phyloP scores from a whole-genome alignment of 2,329 filamentous ascomycete species.

The Sclerotinia spermophila region DNA sequence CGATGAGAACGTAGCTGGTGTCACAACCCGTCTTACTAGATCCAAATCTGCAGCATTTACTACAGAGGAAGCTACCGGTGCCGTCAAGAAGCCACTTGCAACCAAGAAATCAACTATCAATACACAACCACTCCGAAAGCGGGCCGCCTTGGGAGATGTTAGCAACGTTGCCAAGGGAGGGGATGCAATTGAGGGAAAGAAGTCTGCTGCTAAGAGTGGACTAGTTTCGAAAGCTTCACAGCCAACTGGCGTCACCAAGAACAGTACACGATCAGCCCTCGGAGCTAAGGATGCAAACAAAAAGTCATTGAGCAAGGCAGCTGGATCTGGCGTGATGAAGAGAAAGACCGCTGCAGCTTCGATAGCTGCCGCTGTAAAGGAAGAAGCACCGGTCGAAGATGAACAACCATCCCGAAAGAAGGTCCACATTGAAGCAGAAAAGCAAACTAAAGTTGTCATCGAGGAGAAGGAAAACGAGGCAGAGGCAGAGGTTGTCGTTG shows the following conservation, averaged over 20 bases:
- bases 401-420: slow-evolving; percentile 69
- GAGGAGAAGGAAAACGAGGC: slow-evolving; percentile 40
- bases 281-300: slow-evolving; percentile 62
- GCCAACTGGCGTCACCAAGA: slow-evolving; percentile 78
- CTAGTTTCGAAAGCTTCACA: slow-evolving; percentile 78
- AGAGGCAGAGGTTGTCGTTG: slow-evolving; percentile 36
- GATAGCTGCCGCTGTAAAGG: slow-evolving; percentile 55
- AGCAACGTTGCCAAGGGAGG: slow-evolving; percentile 90
- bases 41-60: slow-evolving; percentile 78
- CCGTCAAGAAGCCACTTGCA: slow-evolving; percentile 61
- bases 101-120: slow-evolving; percentile 62
- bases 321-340: slow-evolving; percentile 65
- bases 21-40: slow-evolving; percentile 81
- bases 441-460: slow-evolving; percentile 39
- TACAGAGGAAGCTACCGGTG: slow-evolving; percentile 53
- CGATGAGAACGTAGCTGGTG: slow-evolving; percentile 71
- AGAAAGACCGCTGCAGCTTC: slow-evolving; percentile 64
- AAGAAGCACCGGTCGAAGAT: slow-evolving; percentile 57
- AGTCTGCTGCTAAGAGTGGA: slow-evolving; percentile 62
- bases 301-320: slow-evolving; percentile 69
- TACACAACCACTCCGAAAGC: slow-evolving; percentile 61
- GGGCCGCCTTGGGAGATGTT: slow-evolving; percentile 84
- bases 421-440: slow-evolving; percentile 53
- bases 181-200: slow-evolving; percentile 65
- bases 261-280: slow-evolving; percentile 55